A percentile compares a stretch with the other conserved stretches of the same genome.
phyloP scores from a whole-genome alignment of 1,284 basidiomycete species.

The Bondarzewia mesenterica region DNA sequence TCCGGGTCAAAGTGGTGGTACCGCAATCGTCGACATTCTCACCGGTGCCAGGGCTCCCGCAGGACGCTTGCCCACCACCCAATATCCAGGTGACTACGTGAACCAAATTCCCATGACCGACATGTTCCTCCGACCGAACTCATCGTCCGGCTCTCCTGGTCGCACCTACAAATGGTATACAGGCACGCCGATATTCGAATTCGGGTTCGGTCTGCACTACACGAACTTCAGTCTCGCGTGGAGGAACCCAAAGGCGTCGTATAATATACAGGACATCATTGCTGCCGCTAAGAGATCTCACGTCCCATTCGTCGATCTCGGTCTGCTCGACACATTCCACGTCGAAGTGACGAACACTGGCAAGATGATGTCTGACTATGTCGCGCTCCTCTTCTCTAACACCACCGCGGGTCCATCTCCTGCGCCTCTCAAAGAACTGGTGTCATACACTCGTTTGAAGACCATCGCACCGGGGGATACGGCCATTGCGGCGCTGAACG shows the following conservation, averaged over 20 bases:
- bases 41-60: slow-evolving; percentile 42
- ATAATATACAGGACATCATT: slow-evolving; percentile 35
- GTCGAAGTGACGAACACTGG: slow-evolving; percentile 43
- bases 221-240: slow-evolving; percentile 39
- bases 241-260: slow-evolving; percentile 24
- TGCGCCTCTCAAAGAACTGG: slow-evolving; percentile 42
- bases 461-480: slow-evolving; percentile 28
- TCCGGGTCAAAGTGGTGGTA: slow-evolving; percentile 45
- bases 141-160: slow-evolving; percentile 32
- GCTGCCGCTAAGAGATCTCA: slow-evolving; percentile 13
- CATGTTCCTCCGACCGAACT: slow-evolving; percentile 43
- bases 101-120: slow-evolving; percentile 46
- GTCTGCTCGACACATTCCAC: slow-evolving; percentile 38
- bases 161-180: slow-evolving; percentile 53
- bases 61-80: slow-evolving; percentile 44
- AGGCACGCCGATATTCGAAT: slow-evolving; percentile 39
- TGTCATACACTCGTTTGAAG: slow-evolving; percentile 41
- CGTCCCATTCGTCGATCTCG: slow-evolving; percentile 32
- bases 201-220: slow-evolving; percentile 45
- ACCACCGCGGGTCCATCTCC: slow-evolving; percentile 41
- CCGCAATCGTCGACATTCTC: slow-evolving; percentile 41
- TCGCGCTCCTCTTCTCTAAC: slow-evolving; percentile 43
- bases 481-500: slow-evolving; percentile 29
- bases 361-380: slow-evolving; percentile 42
- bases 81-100: slow-evolving; percentile 44